These are phyloP conservation scores for Cornus florida DNA, from an alignment of 148 eudicot species.

Conservation along the genomic window DNA sequence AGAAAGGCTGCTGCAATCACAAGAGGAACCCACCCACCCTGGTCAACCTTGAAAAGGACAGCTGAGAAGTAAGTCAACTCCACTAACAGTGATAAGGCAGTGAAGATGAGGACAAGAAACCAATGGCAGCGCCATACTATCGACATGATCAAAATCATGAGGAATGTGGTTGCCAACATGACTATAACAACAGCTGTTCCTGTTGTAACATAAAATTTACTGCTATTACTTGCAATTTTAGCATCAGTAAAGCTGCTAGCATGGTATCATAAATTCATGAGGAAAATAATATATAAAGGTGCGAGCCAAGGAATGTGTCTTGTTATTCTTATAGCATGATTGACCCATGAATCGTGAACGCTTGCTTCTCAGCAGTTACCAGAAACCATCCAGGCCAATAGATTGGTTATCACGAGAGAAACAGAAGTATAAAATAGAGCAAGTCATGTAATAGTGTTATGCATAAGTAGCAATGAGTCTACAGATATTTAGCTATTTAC, in stretches of 20 bases:
- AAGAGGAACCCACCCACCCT: slow-evolving; percentile 99
- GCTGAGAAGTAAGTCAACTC: slow-evolving; percentile 94
- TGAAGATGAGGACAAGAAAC: slow-evolving; percentile 73
- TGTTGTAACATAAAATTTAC: slow-evolving; percentile 33
- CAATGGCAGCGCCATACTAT: slow-evolving; percentile 94
- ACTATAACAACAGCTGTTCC: slow-evolving; percentile 98
- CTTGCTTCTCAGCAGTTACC: not conserved
- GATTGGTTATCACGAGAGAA: not conserved
- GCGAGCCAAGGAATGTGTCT: not conserved
- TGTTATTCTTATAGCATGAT: not conserved
- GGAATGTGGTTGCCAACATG: slow-evolving; percentile 91
- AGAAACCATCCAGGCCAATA: not conserved
- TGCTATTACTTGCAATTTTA: not conserved
- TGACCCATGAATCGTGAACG: not conserved
- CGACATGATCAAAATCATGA: slow-evolving; percentile 78
- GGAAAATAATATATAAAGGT: no score
- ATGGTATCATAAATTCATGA: not conserved
- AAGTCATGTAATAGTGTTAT: not conserved
- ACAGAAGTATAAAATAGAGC: not conserved
- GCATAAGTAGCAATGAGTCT: not conserved
- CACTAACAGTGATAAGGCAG: slow-evolving; percentile 67
- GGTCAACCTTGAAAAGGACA: slow-evolving; percentile 85
- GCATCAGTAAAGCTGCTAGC: not conserved
- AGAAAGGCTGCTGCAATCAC: slow-evolving; percentile 85
- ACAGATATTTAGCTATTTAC: not conserved